A percentile compares a stretch with the other conserved stretches of the same genome.
Conservation (phyloP, 1,284 basidiomycete genomes). For the Schizopora paradoxa region DNA sequence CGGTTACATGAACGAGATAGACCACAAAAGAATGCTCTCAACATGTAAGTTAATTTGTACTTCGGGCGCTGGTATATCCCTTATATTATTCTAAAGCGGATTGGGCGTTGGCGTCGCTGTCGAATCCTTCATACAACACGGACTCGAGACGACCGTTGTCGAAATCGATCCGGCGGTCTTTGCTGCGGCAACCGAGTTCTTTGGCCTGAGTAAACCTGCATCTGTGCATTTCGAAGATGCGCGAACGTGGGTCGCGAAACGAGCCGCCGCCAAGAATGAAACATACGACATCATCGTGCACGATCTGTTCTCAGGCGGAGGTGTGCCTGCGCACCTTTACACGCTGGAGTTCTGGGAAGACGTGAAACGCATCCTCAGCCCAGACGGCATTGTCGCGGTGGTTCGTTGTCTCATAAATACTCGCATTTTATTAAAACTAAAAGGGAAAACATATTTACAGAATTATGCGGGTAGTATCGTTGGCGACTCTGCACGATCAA, state of each 20-base stretch:
- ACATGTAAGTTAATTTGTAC: conserved; percentile 51
- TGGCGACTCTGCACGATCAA: conserved; percentile 58
- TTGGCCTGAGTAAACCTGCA: conserved; percentile 64
- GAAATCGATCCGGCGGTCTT: conserved; percentile 90
- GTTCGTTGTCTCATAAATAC: conserved; percentile 41
- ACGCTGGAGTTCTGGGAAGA: conserved; percentile 78
- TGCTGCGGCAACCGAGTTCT: conserved; percentile 71
- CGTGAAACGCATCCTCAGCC: conserved; percentile 57
- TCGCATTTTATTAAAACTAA: not conserved
- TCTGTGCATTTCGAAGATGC: conserved; percentile 74
- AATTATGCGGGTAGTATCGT: conserved; percentile 68
- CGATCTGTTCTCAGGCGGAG: conserved; percentile 89
- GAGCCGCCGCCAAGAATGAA: conserved; percentile 29
- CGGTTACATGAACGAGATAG: conserved; percentile 45
- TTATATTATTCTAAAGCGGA: conserved; percentile 47
- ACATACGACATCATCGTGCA: conserved; percentile 79
- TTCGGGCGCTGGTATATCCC: conserved; percentile 1
- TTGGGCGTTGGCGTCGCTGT: conserved; percentile 82
- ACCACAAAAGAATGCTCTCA: conserved; percentile 49
- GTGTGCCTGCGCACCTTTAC: conserved; percentile 77
- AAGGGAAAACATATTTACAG: conserved; percentile 31
- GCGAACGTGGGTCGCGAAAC: conserved; percentile 51
- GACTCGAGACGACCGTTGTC: conserved; percentile 63
- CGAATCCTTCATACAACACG: conserved; percentile 63
- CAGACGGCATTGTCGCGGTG: conserved; percentile 73